Conservation (phyloP, 768 basidiomycete species). For the Rhodosporidiobolus odoratus region DNA sequence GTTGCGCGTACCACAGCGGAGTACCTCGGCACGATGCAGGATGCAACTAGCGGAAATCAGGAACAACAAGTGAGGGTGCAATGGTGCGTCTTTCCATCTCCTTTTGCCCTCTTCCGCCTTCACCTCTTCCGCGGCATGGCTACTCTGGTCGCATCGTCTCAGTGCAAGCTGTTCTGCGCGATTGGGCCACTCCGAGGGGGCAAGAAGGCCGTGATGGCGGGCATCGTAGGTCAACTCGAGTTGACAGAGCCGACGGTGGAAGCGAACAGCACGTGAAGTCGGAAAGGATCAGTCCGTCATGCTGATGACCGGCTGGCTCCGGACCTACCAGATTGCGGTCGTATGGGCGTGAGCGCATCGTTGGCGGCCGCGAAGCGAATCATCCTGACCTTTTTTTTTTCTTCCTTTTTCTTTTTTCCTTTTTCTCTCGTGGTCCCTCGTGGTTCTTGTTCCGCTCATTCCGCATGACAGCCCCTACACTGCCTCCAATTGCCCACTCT, state of each 20-base stretch:
- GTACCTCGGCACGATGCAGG: background rate
- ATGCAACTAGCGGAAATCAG: accelerated
- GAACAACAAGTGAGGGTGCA: background rate
- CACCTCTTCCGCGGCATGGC: background rate
- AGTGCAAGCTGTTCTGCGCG: too few relatives aligned
- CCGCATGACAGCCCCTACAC: conserved; percentile 14
- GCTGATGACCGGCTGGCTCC: too few relatives aligned
- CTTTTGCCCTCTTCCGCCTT: background rate
- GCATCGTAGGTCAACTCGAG: too few relatives aligned
- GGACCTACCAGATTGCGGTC: too few relatives aligned
- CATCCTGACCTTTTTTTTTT: background rate
- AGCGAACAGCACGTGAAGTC: too few relatives aligned
- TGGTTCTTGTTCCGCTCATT: background rate
- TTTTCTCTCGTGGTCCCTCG: background rate
- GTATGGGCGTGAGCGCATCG: too few relatives aligned
- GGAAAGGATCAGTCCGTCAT: too few relatives aligned
- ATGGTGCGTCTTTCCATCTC: background rate
- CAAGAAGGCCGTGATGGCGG: too few relatives aligned
- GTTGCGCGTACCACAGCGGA: background rate
- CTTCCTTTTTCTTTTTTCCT: background rate
- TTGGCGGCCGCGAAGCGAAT: too few relatives aligned
- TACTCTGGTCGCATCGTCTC: too few relatives aligned
- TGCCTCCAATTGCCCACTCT: conserved; percentile 3
- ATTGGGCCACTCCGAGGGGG: too few relatives aligned
- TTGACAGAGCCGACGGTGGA: too few relatives aligned